Evolutionary conservation across 2,329 filamentous ascomycete species (phyloP), one percentile per base, ranked within the genome.

Genomic region (Chaetomium strumarium): DNA sequence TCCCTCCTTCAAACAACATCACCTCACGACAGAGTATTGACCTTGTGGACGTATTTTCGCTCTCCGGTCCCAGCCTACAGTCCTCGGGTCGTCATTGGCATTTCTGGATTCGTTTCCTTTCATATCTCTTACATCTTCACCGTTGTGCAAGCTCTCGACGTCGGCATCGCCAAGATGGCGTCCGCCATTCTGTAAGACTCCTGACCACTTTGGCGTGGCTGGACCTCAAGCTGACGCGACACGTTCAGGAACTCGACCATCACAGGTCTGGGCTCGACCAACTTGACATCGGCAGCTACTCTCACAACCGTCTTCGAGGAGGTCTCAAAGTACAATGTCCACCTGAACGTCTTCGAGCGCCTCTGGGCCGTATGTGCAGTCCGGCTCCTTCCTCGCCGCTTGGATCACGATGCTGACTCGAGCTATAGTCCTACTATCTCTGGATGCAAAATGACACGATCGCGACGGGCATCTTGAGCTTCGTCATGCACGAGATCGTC

Each of bases 371-470:
- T 84, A 76, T 67, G 81, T 51, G 30, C 41, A 34, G 14, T 41
- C 51, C 40, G 43, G 19, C 34, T n/a, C 36, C 17, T 6, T 31
- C 38, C 51, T 42, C 24, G 45, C 49, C 51, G 29, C 29, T 29
- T 30, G 33, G 17, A 52, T 56, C 61, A 51, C 61, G 44, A 38
- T 52, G 30, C 41, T 55, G 40, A 56, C 49, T 36, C 13, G 37
- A 29, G 19, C 11, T 49, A 17, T 45, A 83, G 72, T 84, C 90
- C 38, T 97, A 90, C 92, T 99, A 99, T 70, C 81, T 92, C 14
- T 99, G 85, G 80, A 96, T 97, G 86, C 89, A 95, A 70, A 99
- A 99, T 70, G 93, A 99, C 73, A 85, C 88, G 50, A 84, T 99
- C 57, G 93, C 93, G 55, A 99, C 93, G 3, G 93, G 93, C 56